These are phyloP conservation scores for Podaxis sp. DNA, from an alignment of 768 basidiomycete genomes.

Conservation along the genomic window DNA sequence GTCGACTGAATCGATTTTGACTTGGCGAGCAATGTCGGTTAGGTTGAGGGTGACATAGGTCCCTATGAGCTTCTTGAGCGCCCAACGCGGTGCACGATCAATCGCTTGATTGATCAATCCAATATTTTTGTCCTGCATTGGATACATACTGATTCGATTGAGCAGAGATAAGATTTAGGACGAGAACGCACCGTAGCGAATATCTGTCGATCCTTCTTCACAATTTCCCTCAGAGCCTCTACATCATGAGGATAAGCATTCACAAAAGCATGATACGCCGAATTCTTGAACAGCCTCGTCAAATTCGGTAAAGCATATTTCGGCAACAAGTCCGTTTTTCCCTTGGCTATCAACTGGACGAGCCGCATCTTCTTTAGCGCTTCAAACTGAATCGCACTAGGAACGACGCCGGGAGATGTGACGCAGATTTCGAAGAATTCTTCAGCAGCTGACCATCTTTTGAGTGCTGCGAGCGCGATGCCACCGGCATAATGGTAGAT, in stretches of 20 bases:
- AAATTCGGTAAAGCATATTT: constrained; percentile 69
- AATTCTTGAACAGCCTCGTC: constrained; percentile 56
- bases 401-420: constrained; percentile 50
- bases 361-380: constrained; percentile 81
- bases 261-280: constrained; percentile 61
- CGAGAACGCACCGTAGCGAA: constrained; percentile 46
- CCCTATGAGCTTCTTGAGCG: constrained; percentile 72
- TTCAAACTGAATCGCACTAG: constrained; percentile 75
- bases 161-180: neutral
- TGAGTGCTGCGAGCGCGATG: constrained; percentile 58
- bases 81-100: constrained; percentile 70
- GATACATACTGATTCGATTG: neutral
- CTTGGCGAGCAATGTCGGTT: constrained; percentile 59
- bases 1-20: constrained; percentile 46
- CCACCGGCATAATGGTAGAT: constrained; percentile 85
- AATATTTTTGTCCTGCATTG: constrained; percentile 59
- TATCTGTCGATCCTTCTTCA: constrained; percentile 48
- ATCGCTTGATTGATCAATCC: constrained; percentile 69
- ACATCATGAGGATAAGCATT: constrained; percentile 60
- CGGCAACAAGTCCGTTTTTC: constrained; percentile 65
- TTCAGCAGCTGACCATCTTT: constrained; percentile 64
- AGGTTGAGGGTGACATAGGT: constrained; percentile 80
- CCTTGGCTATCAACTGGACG: constrained; percentile 73
- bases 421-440: constrained; percentile 81
- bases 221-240: constrained; percentile 37